Evolutionary conservation across 176 grass and related monocot species (phyloP), one percentile per base, ranked within the genome.

Genomic region (Typha latifolia): DNA sequence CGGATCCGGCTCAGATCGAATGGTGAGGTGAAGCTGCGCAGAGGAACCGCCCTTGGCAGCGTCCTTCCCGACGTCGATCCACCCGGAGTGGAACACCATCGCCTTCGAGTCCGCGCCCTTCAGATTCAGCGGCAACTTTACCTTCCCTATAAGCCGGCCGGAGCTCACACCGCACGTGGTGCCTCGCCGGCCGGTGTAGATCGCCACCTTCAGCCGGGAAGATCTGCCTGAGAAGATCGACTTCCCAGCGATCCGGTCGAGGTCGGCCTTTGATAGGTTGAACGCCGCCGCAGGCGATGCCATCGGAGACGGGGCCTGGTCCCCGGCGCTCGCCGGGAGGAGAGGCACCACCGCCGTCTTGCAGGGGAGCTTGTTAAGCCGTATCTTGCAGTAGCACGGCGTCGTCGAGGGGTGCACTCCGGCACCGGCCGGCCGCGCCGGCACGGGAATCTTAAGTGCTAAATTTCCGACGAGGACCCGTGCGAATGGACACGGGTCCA

Each of bases 401-500:
- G 81, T 56, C 3, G 78, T 67, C 2, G 88, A 75, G 0, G 88
- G 88, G 59, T 97, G 93, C 5, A 97, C 93, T 2, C 87, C 91
- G 12, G 84, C 52, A 0, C 82, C 79, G 11, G 64, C 73, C 2
- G 74, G 61, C 21, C 81, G 76, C 11, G 84, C 37, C 3, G 84
- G 19, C 1, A 79, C 62, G 14, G 85, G 94, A 47, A 97, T 76
- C 62, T 90, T 97, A 0, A 97, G 78, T 4, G 89, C 82, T 0
- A 97, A 66, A 78, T 90, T 93, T 19, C 89, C 89, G 47, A 97
- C 86, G 52, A 97, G 75, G 71, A 97, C 89, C 81, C 89, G 82
- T 64, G 92, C 89, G 83, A 82, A 97, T 57, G 85, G 89, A 77
- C 89, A 97, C 69, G 94, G 94, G 73, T 97, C 94, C 94, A 97